Conservation (phyloP, 106 monocot genomes). For the Dactylorhiza incarnata region DNA sequence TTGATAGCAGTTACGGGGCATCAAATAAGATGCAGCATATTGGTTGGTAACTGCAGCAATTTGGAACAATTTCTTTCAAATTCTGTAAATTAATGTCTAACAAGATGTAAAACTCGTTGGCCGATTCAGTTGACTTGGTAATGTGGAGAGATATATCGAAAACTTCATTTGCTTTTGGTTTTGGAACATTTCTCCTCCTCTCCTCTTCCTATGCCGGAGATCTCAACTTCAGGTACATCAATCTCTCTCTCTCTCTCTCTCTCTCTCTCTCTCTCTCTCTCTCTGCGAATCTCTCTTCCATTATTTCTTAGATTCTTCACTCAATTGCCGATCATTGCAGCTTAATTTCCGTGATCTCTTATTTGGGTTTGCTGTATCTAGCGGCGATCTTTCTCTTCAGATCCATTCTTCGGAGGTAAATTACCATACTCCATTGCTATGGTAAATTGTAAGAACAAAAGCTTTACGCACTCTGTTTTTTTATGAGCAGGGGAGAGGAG, state of each 20-base stretch:
- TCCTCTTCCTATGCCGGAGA: constrained; percentile 45
- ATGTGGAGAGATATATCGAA: constrained; percentile 86
- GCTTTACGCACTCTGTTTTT: not conserved
- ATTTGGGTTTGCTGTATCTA: constrained; percentile 72
- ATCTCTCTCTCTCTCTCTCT: not conserved
- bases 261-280: not conserved
- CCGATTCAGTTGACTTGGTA: constrained; percentile 67
- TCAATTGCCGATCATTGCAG: constrained; percentile 39
- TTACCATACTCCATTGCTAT: not conserved
- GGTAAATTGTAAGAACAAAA: not conserved
- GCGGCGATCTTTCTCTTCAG: constrained; percentile 67
- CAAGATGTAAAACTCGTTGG: not conserved
- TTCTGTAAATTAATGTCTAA: not conserved
- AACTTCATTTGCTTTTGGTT: constrained; percentile 39
- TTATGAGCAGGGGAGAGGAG: constrained; percentile 24
- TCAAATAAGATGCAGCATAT: constrained; percentile 62
- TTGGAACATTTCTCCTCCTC: constrained; percentile 37
- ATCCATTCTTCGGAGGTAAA: constrained; percentile 66
- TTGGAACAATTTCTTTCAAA: not conserved
- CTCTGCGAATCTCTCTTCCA: not conserved
- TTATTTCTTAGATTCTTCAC: not conserved
- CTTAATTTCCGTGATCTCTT: constrained; percentile 61
- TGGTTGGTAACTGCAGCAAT: constrained; percentile 31
- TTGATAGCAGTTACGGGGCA: constrained; percentile 12
- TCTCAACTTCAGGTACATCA: constrained; percentile 32